Evolutionary conservation across 345 rosid species (phyloP).

Genomic region (Arabidopsis suecica): DNA sequence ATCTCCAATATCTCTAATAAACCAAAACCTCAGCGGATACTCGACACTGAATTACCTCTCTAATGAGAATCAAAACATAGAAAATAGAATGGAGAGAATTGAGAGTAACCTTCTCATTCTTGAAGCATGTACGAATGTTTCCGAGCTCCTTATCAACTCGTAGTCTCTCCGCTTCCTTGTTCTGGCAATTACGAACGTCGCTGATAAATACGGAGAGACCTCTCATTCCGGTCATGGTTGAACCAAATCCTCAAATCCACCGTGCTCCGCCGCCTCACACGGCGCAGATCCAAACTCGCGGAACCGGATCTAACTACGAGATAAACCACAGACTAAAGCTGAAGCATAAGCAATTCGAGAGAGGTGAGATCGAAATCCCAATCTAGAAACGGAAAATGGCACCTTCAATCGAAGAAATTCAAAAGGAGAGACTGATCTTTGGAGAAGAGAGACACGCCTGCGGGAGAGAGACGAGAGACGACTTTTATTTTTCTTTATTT

Average conservation of each 20-base stretch:
- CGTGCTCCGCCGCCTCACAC: conserved; percentile 29
- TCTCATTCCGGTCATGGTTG: conserved; percentile 81
- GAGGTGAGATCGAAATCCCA: conserved; percentile 30
- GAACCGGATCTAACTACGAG: conserved; percentile 32
- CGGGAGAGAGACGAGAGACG: conserved; percentile 28
- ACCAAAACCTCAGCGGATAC: neutral
- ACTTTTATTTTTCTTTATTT: conserved; percentile 32
- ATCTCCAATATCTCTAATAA: neutral
- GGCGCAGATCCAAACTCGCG: conserved; percentile 34
- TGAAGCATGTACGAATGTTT: conserved; percentile 94
- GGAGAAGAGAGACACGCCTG: conserved; percentile 17
- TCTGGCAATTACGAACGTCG: conserved; percentile 95
- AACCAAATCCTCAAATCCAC: conserved; percentile 32
- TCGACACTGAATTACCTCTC: conserved; percentile 9
- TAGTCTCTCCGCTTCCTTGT: conserved; percentile 94
- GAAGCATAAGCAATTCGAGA: neutral
- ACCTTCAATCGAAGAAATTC: conserved; percentile 27
- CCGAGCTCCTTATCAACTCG: conserved; percentile 99
- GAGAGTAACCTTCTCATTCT: conserved; percentile 74
- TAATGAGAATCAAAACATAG: neutral
- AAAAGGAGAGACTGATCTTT: conserved; percentile 34
- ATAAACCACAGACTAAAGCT: conserved; percentile 20
- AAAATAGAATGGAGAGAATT: neutral
- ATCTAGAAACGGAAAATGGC: conserved; percentile 20
- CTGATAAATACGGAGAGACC: conserved; percentile 98